Conservation (phyloP, 2,329 filamentous ascomycete species). For the Chrysoporthe austroafricana region DNA sequence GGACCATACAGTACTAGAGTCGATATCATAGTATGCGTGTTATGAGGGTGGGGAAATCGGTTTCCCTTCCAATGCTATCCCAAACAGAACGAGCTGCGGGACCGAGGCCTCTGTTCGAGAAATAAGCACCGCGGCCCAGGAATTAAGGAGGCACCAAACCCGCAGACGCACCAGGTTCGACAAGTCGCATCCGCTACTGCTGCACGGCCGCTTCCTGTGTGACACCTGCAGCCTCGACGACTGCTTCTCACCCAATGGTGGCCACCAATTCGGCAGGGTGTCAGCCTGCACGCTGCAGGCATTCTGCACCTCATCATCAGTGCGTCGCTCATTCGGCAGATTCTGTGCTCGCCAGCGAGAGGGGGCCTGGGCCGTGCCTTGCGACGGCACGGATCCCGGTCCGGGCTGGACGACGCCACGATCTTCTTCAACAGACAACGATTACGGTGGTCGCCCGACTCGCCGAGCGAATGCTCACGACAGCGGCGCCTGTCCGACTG, state of each 20-base stretch:
- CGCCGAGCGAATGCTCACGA: neutral
- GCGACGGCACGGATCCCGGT: neutral
- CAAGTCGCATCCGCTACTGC: constrained; percentile 5
- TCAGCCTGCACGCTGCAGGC: constrained; percentile 1
- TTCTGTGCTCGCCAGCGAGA: neutral
- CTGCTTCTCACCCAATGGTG: neutral
- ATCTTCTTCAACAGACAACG: neutral
- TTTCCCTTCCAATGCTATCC: neutral
- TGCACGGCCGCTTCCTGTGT: neutral
- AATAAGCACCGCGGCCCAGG: neutral
- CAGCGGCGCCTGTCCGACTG: neutral
- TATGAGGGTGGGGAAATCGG: neutral
- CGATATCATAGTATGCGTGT: neutral
- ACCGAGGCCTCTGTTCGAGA: neutral
- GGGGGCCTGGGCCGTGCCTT: neutral
- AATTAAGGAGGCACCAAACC: neutral
- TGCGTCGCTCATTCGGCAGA: neutral
- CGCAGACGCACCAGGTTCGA: neutral
- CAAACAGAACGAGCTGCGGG: neutral
- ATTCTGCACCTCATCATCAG: constrained; percentile 3
- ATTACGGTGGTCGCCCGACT: neutral
- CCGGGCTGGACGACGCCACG: neutral
- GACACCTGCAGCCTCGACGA: neutral
- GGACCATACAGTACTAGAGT: neutral
- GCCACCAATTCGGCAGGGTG: neutral